phyloP scores from a whole-genome alignment of 2,329 filamentous ascomycete species.

The Periconia sp. region DNA sequence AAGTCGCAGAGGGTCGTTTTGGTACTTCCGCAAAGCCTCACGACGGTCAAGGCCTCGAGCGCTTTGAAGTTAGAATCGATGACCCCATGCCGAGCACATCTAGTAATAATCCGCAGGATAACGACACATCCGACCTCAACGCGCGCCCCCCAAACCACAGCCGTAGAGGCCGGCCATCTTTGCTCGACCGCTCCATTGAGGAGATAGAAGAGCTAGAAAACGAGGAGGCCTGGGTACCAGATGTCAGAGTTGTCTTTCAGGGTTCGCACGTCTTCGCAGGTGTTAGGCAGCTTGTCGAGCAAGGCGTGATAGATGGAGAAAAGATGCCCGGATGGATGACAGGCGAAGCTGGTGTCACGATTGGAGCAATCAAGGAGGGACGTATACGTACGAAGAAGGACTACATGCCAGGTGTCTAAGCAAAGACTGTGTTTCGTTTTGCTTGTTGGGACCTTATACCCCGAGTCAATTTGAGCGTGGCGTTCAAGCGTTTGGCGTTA shows the following conservation, averaged over 20 bases:
- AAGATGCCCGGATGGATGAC: slow-evolving; percentile 91
- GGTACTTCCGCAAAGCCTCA: slow-evolving; percentile 57
- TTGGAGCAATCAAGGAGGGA: slow-evolving; percentile 71
- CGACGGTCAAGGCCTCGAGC: slow-evolving; percentile 52
- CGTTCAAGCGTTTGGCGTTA: slow-evolving; percentile 9
- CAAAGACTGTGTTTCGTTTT: not conserved
- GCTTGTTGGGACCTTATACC: slow-evolving; percentile 1
- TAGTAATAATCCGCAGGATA: slow-evolving; percentile 17
- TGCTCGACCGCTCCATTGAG: slow-evolving; percentile 41
- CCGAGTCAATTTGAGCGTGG: slow-evolving; percentile 1
- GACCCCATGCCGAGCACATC: slow-evolving; percentile 46
- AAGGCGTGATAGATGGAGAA: slow-evolving; percentile 75
- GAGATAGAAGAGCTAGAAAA: slow-evolving; percentile 34
- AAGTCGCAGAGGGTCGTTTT: slow-evolving; percentile 72
- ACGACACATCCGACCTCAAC: slow-evolving; percentile 20
- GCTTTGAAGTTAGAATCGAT: slow-evolving; percentile 57
- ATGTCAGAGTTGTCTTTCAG: slow-evolving; percentile 71
- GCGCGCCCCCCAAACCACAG: slow-evolving; percentile 20
- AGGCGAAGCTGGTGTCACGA: slow-evolving; percentile 80
- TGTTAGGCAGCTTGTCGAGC: slow-evolving; percentile 76
- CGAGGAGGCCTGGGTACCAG: slow-evolving; percentile 59
- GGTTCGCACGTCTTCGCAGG: slow-evolving; percentile 83
- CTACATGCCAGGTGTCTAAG: slow-evolving; percentile 30
- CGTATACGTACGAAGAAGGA: slow-evolving; percentile 56
- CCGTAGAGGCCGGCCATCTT: slow-evolving; percentile 38